These are phyloP conservation scores for Skeletonema tropicum DNA, from an alignment of 108 stramenopile species.

Conservation along the genomic window DNA sequence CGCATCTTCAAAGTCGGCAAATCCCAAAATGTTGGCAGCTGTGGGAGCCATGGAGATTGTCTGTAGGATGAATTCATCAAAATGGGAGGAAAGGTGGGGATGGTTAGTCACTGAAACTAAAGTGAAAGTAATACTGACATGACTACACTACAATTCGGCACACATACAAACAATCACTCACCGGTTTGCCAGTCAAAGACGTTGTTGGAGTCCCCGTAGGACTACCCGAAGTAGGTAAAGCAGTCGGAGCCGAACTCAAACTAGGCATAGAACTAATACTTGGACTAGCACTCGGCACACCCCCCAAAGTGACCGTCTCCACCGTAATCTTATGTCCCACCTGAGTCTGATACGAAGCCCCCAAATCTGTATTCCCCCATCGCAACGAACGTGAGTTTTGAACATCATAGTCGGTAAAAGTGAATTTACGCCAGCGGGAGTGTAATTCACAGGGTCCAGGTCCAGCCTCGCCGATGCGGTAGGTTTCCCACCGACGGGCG, in stretches of 20 bases:
- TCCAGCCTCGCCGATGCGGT: conserved; percentile 19
- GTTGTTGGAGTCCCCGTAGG: not conserved
- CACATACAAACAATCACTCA: not conserved
- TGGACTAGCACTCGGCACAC: not conserved
- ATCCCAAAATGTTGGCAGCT: not conserved
- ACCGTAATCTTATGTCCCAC: conserved; percentile 26
- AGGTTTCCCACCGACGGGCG: conserved; percentile 27
- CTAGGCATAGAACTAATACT: not conserved
- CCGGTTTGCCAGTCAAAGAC: not conserved
- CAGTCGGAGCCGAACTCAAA: not conserved
- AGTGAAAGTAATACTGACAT: not conserved
- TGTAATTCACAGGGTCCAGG: conserved; percentile 29
- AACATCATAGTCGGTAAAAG: conserved; percentile 26
- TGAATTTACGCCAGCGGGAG: conserved; percentile 38
- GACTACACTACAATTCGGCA: not conserved
- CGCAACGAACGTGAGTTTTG: conserved; percentile 1
- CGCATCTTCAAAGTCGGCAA: conserved; percentile 30
- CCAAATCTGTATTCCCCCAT: not conserved
- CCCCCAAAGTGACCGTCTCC: conserved; percentile 22
- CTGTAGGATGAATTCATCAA: not conserved
- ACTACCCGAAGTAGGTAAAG: not conserved
- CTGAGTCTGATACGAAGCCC: conserved; percentile 2
- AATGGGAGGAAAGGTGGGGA: not conserved
- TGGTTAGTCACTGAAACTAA: too few relatives aligned
- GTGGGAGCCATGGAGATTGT: conserved; percentile 12